Evolutionary conservation across 768 basidiomycete genomes (phyloP).

Genomic region (Boletales sp.): DNA sequence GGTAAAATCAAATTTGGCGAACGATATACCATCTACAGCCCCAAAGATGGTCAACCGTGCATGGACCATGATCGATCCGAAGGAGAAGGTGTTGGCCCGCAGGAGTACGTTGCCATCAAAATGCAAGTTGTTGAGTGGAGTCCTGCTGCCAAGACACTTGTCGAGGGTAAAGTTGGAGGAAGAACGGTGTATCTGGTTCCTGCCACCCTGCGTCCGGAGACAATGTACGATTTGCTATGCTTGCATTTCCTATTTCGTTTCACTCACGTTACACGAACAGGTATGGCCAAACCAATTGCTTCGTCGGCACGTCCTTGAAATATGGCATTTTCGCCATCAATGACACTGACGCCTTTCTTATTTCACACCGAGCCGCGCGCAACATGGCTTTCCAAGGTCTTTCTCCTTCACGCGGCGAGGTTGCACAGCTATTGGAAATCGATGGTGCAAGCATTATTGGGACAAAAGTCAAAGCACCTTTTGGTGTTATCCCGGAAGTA

Average conservation of each 20-base stretch:
- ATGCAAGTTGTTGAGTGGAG: conserved; percentile 92
- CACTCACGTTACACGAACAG: conserved; percentile 33
- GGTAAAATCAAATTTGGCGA: conserved; percentile 98
- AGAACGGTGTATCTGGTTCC: conserved; percentile 91
- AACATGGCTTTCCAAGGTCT: conserved; percentile 97
- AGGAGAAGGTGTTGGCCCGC: conserved; percentile 92
- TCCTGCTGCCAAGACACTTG: conserved; percentile 54
- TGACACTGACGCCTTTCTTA: conserved; percentile 83
- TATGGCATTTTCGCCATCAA: conserved; percentile 92
- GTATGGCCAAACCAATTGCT: conserved; percentile 99
- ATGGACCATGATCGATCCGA: conserved; percentile 99
- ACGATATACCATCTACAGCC: conserved; percentile 97
- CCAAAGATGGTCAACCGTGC: conserved; percentile 97
- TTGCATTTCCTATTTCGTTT: background rate
- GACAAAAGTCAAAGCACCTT: conserved; percentile 86
- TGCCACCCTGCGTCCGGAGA: conserved; percentile 94
- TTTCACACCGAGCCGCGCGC: conserved; percentile 87
- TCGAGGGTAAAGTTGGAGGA: conserved; percentile 67
- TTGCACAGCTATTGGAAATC: conserved; percentile 72
- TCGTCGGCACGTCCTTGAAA: conserved; percentile 85
- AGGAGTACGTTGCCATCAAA: conserved; percentile 93
- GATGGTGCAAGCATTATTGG: conserved; percentile 80
- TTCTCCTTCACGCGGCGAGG: conserved; percentile 65
- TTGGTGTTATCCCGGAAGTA: conserved; percentile 77
- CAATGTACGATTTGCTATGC: conserved; percentile 59